phyloP scores from a whole-genome alignment of 2,329 filamentous ascomycete genomes.

The Sporothrix pallida region DNA sequence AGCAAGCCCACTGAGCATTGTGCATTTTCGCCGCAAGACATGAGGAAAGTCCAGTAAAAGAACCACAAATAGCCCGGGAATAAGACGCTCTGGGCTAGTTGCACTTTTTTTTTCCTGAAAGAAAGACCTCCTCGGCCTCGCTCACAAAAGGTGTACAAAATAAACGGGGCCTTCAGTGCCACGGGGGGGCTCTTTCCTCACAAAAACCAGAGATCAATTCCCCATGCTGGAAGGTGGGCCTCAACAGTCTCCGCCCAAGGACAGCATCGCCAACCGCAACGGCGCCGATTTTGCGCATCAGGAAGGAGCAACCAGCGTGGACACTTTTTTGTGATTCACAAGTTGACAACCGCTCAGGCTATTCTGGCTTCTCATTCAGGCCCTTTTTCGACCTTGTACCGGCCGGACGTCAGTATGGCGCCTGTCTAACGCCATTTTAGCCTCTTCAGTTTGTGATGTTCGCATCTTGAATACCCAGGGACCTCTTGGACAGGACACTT shows the following conservation, averaged over 20 bases:
- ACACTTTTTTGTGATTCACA: background rate
- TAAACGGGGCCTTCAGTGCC: slow-evolving; percentile 12
- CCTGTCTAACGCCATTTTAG: background rate
- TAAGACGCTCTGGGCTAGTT: slow-evolving; percentile 20
- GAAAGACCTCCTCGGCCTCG: background rate
- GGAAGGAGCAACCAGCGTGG: background rate
- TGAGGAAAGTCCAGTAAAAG: background rate
- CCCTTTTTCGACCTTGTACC: background rate
- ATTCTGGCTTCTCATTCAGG: background rate
- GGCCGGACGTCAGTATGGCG: background rate
- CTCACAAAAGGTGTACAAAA: background rate
- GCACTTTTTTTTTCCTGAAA: background rate
- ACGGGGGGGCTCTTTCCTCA: background rate
- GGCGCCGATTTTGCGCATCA: background rate
- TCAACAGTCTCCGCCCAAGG: slow-evolving; percentile 12
- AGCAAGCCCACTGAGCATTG: background rate
- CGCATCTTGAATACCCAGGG: slow-evolving; percentile 5
- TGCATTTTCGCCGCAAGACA: background rate
- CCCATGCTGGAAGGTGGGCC: slow-evolving; percentile 12
- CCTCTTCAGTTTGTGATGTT: background rate
- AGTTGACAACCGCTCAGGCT: slow-evolving; percentile 3
- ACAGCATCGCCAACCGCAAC: background rate
- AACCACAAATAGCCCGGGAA: slow-evolving; percentile 27
- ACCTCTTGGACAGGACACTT: too few species aligned
- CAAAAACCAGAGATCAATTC: background rate